phyloP scores from a whole-genome alignment of 148 eudicot genomes.

The Gaultheria prostrata region DNA sequence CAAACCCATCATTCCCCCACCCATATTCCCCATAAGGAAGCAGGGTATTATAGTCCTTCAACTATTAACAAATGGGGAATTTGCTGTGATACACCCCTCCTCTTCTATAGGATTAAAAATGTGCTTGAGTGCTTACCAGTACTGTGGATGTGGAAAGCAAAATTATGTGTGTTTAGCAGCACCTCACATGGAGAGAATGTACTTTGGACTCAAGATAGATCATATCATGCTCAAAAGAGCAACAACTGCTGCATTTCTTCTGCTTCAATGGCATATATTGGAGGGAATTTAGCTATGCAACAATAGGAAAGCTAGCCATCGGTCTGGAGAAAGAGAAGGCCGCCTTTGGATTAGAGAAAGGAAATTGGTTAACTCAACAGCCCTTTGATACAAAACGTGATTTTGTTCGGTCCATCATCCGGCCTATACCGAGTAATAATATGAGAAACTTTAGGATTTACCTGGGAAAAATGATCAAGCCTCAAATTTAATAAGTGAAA shows the following conservation, averaged over 20 bases:
- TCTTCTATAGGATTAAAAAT: background rate
- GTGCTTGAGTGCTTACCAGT: background rate
- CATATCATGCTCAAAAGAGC: background rate
- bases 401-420: background rate
- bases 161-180: background rate
- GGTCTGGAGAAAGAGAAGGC: background rate
- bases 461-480: background rate
- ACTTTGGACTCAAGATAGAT: background rate
- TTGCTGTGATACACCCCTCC: background rate
- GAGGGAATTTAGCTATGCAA: background rate
- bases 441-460: background rate
- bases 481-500: no score
- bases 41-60: background rate
- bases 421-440: background rate
- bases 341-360: background rate
- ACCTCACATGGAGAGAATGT: background rate
- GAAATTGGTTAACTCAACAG: background rate
- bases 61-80: background rate
- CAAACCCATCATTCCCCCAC: background rate
- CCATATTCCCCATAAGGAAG: background rate
- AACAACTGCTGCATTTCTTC: background rate
- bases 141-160: background rate
- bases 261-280: background rate
- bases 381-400: background rate
- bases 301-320: background rate